Base-by-base conservation (phyloP, 306 rosid genomes). In the Trifolium fragiferum region DNA sequence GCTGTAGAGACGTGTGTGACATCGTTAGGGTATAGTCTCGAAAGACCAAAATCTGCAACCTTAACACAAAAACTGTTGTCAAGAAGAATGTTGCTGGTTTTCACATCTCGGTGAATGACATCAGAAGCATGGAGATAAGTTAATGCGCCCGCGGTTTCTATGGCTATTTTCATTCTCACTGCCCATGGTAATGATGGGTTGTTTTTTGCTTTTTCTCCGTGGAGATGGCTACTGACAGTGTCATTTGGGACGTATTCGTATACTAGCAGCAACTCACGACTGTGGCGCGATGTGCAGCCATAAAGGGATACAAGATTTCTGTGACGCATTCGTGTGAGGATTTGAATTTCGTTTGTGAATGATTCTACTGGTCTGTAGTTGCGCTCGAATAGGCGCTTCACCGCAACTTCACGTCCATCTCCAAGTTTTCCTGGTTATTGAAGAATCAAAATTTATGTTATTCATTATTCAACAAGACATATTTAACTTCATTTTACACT, bases 351-450 rank as follows among this genome's bases (percentile, higher is more conserved):
- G 16, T 90, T 90, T 64, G 73, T 75, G 76, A 87, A 90, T 32
- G 86, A 84, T 72, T 87, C 86, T 32, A 81, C 73, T 6, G 88
- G 85, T 74, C 76, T 82, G 66, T 83, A 82, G 53, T 81, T 87
- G 41, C 86, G 88, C 74, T 87, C 80, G 10, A 82, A 84, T 8
- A 90, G 75, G 43, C 88, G 84, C 86, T 87, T 90, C 66, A 90
- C 89, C 14, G 92, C 90, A 55, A 90, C 92, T 84, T 90, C 96
- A n/a, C 92, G 77, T 13, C 88, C 90, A 75, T 90, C 96, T 66
- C 32, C 55, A 63, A 90, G 90, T 38, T 51, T 84, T 7, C 96
- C 92, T 90, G 72, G 44, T 66, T 37, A 19, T 21, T 53, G 14
- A 54, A 54, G 1, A 19, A 78, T 59, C 53, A 68, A 14, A 67